These are phyloP conservation scores for Uronychia setigera DNA, from an alignment of 73 alveolate genomes.

Conservation along the genomic window DNA sequence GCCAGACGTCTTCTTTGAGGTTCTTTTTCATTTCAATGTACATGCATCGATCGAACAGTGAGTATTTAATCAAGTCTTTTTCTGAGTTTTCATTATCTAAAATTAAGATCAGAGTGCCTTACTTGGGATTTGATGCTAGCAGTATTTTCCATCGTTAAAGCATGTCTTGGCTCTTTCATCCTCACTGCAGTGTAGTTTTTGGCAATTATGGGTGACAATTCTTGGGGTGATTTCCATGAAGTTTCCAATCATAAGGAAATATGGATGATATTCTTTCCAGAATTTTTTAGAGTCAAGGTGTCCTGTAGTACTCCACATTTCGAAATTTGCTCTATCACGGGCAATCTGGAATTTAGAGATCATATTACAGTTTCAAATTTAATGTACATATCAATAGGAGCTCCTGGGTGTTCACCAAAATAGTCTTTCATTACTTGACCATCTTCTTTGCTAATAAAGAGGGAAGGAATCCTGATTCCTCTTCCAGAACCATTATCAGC, in stretches of 20 bases:
- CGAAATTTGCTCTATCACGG: not conserved
- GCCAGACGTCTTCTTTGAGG: not conserved
- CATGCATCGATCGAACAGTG: not conserved
- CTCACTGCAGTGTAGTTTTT: not conserved
- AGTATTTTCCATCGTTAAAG: not conserved
- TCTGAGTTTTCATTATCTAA: not conserved
- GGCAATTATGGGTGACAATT: slow-evolving; percentile 62
- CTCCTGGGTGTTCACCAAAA: slow-evolving; percentile 1
- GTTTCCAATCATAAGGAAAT: not conserved
- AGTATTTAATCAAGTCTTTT: not conserved
- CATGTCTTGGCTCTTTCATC: not conserved
- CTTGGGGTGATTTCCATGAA: slow-evolving; percentile 35
- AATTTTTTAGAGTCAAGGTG: not conserved
- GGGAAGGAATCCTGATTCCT: slow-evolving; percentile 84
- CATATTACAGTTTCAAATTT: not conserved
- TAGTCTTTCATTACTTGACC: slow-evolving; percentile 74
- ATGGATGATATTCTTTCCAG: not conserved
- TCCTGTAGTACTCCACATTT: not conserved
- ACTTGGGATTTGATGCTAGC: not conserved
- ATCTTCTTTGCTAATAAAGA: slow-evolving; percentile 71
- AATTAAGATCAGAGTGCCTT: not conserved
- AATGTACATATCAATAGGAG: not conserved
- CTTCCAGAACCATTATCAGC: slow-evolving; percentile 93
- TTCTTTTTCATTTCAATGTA: not conserved
- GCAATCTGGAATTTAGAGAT: not conserved